These are phyloP conservation scores for Pichia cephalocereana DNA, from an alignment of 805 yeast species.

Conservation along the genomic window DNA sequence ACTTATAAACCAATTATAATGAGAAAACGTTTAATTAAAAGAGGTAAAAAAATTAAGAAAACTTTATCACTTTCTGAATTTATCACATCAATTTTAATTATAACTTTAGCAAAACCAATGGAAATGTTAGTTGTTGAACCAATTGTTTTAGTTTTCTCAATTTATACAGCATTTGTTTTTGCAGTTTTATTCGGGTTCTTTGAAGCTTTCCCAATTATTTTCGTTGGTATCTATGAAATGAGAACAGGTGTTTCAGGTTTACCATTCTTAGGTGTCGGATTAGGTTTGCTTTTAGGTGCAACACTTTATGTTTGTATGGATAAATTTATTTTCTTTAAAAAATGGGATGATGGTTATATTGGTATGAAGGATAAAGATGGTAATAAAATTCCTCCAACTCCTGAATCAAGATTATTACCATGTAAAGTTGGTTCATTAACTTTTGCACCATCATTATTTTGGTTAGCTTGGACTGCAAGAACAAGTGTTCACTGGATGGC, in stretches of 20 bases:
- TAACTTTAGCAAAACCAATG: constrained; percentile 52
- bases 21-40: constrained; percentile 47
- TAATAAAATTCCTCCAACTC: constrained; percentile 42
- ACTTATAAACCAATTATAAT: constrained; percentile 66
- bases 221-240: constrained; percentile 57
- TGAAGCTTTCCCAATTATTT: constrained; percentile 70
- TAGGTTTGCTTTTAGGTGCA: constrained; percentile 56
- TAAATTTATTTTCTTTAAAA: constrained; percentile 40
- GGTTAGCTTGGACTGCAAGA: constrained; percentile 76
- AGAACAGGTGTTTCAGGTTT: constrained; percentile 53
- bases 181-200: constrained; percentile 75
- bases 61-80: constrained; percentile 28
- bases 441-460: constrained; percentile 61
- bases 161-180: constrained; percentile 66
- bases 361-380: constrained; percentile 49
- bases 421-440: constrained; percentile 61
- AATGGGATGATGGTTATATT: constrained; percentile 52
- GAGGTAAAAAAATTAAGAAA: constrained; percentile 42
- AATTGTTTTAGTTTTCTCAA: constrained; percentile 58
- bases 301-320: constrained; percentile 41
- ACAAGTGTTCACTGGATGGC: constrained; percentile 62
- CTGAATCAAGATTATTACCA: constrained; percentile 51
- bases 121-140: constrained; percentile 68
- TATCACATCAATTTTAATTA: constrained; percentile 36
- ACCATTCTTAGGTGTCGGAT: constrained; percentile 62